Evolutionary conservation across 305 asterid genomes (phyloP), one percentile per base, ranked within the genome.

Genomic region (Fraxinus platypoda): DNA sequence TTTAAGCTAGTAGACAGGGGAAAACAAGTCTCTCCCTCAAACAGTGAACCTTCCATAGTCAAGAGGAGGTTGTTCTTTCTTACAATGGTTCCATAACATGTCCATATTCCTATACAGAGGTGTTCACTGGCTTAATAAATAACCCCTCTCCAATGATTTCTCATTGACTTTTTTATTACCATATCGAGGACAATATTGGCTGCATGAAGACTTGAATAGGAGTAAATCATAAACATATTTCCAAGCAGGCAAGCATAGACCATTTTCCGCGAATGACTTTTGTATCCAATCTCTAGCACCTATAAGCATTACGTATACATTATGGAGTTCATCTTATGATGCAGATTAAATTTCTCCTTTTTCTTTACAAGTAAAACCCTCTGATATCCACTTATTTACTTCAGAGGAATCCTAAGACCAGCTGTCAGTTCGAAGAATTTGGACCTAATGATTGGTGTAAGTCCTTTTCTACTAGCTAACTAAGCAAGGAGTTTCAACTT

Each of bases 321-420:
- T 64, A 25, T 26, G 73, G 9, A 64, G 73, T 64, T 23, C 37
- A 30, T 12, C 34, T 25, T 68, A 68, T 28, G 37, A 28, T 11
- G 74, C 37, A 12, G n/a, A 74, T 77, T 19, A 2, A 75, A 78
- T 28, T 83, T 74, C 23, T 57, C 30, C 38, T 74, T 33, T 81
- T 6, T 35, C 52, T 31, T 17, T 15, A 72, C 76, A 3, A n/a
- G 76, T 15, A 33, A 33, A 25, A 17, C 11, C 76, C 46, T 34
- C 46, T 72, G 76, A 33, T 72, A 81, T 68, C 79, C 82, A 75
- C 57, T 85, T 85, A 68, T 78, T 75, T 74, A 76, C 84, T 86
- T 70, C 92, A 96, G 99, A 74, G 98, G 99, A 86, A 91, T 96
- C 76, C 87, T 96, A 87, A 91, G 97, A 82, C 98, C 98, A 38